Base-by-base conservation (phyloP, 208 protist genomes). In the Acanthamoeba healyi region DNA sequence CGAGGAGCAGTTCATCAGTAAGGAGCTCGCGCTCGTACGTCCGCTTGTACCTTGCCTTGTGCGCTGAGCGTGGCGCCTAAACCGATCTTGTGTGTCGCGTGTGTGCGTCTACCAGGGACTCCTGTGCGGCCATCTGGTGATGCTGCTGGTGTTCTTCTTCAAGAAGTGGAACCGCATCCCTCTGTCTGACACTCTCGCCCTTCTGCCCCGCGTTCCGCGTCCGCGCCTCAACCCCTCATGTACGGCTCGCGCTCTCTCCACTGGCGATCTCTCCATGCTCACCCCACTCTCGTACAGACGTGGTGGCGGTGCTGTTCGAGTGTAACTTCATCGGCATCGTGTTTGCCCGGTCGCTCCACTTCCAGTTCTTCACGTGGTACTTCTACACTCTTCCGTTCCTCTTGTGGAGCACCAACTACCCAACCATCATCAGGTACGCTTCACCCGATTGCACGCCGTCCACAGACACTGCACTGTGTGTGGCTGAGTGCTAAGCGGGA, bases 341-440 rank as follows among this genome's bases (percentile, higher is more conserved):
- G 44, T 98, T 95, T 90, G 94, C 97, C 29, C 92, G 98, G 32
- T 96, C 96, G 63, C 93, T 98, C 15, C 98, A 98, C 96, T 98
- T 96, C 90, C 98, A 98, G 94, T 98, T 98, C 92, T 98, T 97
- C 79, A 15, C 97, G 95, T 97, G 97, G 96, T 98, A 97, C 84
- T 98, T 96, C 82, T 97, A 98, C 94, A 88, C 95, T 15, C 77
- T 98, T 12, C 96, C 97, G 9, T 96, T 95, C 14, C 94, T 98
- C 22, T 91, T 98, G 1, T 98, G 97, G 97, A 38, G 6, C 34
- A 92, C 95, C 22, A 26, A n/a, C 26, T 77, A 97, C 17, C 96
- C 91, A 7, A 56, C 63, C 4, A 2, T 79, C 49, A n/a, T 94
- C 51, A 17, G 42, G 70, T 51, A 44, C 42, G 32, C 6, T 82